Evolutionary conservation across 1,284 basidiomycete genomes (phyloP), one percentile per base, ranked within the genome.

Genomic region (Pulveroboletus ridleyi): DNA sequence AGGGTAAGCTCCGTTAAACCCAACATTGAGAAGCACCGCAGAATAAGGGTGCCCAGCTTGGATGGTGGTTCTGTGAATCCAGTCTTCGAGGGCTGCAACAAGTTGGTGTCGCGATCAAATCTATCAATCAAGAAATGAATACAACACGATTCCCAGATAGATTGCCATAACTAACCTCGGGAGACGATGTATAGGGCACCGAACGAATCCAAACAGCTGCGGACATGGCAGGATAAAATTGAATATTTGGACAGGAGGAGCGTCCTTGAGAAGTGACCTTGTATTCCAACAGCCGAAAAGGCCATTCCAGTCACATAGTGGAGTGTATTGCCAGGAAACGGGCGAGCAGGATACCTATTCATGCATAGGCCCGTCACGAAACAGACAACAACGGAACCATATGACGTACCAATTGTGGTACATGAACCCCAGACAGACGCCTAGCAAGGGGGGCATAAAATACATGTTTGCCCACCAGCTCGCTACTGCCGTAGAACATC

Each of bases 291-390:
- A 20, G 96, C 95, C 1, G 96, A 91, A 74, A 98, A 98, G 0
- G 96, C 95, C 96, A 98, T 98, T 65, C 96, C 98, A 0, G 96
- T 91, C 63, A 99, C 91, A 79, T 99, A 99, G 79, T 98, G 99
- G 50, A 99, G 87, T 2, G 98, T 99, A 76, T 99, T 98, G 4
- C 98, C 98, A 0, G 96, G 95, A 77, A 99, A 99, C 1, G 89
- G 95, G 41, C 90, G 86, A 11, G 97, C 94, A 2, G 98, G 98
- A 76, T 98, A 99, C 95, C 96, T 98, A 39, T 52, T 62, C 29
- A 58, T 56, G 61, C 55, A 62, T 33, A 22, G 22, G 17, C 10
- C 35, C 52, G 50, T 57, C 39, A 47, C 41, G 18, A 42, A 35
- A 53, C 18, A 41, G 47, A 49, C 22, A 39, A 25, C 22, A 13